A percentile compares a stretch with the other conserved stretches of the same genome.
phyloP scores from a whole-genome alignment of 202 grass and related monocot species.

The Setaria viridis region DNA sequence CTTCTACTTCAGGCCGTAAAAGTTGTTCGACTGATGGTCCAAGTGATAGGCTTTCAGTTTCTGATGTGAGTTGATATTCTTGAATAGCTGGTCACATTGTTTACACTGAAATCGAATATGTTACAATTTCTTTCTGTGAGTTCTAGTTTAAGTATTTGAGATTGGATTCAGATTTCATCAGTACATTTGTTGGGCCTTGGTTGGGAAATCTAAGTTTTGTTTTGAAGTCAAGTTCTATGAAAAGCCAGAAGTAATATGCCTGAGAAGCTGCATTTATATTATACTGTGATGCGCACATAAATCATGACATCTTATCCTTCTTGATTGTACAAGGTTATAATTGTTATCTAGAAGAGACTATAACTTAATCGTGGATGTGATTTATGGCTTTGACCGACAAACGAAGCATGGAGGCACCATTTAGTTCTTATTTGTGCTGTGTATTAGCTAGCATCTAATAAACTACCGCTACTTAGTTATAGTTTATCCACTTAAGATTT shows the following conservation, averaged over 20 bases:
- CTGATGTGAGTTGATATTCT: conserved; percentile 68
- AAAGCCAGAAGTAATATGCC: conserved; percentile 15
- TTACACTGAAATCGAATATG: conserved; percentile 1
- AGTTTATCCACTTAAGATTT: conserved; percentile 22
- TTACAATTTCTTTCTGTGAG: neutral
- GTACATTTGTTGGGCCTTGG: conserved; percentile 1
- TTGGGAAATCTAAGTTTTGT: conserved; percentile 6
- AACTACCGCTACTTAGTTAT: neutral
- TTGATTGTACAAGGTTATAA: conserved; percentile 1
- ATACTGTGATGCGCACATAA: neutral
- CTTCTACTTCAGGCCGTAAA: conserved; percentile 54
- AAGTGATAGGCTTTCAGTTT: conserved; percentile 64
- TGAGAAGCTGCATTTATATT: neutral
- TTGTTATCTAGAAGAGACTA: neutral
- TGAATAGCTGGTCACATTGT: conserved; percentile 13
- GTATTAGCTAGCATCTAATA: conserved; percentile 2
- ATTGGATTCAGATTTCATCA: conserved; percentile 14
- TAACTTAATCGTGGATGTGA: neutral
- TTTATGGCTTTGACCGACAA: neutral
- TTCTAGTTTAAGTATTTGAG: conserved; percentile 5
- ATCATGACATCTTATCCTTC: conserved; percentile 7
- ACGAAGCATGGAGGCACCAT: neutral
- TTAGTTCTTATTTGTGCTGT: conserved; percentile 23
- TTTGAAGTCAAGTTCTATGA: conserved; percentile 13
- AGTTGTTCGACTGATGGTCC: conserved; percentile 52